These are phyloP conservation scores for Penicillium salamii DNA, from an alignment of 495 filamentous ascomycete species.

Conservation along the genomic window DNA sequence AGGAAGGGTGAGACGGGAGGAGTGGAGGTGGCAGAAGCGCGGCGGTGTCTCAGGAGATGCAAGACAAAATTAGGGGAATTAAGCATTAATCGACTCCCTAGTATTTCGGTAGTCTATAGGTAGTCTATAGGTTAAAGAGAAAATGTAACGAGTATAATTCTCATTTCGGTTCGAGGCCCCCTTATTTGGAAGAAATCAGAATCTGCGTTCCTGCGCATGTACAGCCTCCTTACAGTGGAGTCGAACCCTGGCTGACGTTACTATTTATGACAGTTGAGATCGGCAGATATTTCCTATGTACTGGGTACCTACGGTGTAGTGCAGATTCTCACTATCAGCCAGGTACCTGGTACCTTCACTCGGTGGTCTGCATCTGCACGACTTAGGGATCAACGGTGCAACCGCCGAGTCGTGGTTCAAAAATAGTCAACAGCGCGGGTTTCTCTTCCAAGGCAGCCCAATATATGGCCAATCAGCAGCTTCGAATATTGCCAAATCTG, in stretches of 20 bases:
- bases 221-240: conserved; percentile 3
- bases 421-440: no score
- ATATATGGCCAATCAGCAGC: neutral
- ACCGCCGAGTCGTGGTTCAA: no score
- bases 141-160: neutral
- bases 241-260: conserved; percentile 5
- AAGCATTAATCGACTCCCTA: neutral
- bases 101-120: neutral
- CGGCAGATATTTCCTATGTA: conserved; percentile 8
- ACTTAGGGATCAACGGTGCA: no score
- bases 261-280: conserved; percentile 9
- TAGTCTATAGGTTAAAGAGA: neutral
- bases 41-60: conserved; percentile 12
- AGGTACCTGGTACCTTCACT: conserved; percentile 13
- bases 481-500: neutral
- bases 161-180: neutral
- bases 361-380: conserved; percentile 14
- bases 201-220: neutral
- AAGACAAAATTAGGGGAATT: neutral
- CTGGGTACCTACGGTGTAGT: neutral
- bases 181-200: neutral
- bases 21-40: conserved; percentile 22
- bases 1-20: conserved; percentile 27
- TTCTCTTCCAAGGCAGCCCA: no score
- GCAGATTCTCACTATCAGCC: neutral